Conservation (phyloP, 73 alveolate genomes). For the Effrenium voratum region DNA sequence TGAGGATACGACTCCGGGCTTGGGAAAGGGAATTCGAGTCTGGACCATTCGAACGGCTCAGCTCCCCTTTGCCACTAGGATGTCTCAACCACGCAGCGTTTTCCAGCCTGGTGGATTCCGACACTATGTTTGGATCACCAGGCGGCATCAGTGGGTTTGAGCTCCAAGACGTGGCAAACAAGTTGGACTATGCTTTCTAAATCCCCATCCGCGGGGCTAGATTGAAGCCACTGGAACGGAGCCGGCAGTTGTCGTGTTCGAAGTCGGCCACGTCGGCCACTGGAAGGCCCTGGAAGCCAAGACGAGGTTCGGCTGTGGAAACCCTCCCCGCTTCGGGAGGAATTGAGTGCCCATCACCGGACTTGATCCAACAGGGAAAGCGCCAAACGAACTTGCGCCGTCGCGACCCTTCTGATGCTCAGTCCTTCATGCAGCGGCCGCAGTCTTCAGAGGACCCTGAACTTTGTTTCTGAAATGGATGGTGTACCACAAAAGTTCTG, state of each 20-base stretch:
- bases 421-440: slow-evolving; percentile 10
- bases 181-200: background rate
- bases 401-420: background rate
- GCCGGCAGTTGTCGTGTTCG: background rate
- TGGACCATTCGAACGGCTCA: background rate
- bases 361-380: background rate
- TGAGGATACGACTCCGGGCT: background rate
- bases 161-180: too few relatives aligned
- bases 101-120: background rate
- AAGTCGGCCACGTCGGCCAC: background rate
- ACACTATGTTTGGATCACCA: slow-evolving; percentile 3
- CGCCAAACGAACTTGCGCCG: slow-evolving; percentile 15
- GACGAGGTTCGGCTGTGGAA: background rate
- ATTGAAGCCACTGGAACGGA: slow-evolving; percentile 9
- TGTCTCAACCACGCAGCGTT: background rate
- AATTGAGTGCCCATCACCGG: background rate
- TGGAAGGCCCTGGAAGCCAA: slow-evolving; percentile 15
- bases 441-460: background rate
- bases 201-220: slow-evolving; percentile 25
- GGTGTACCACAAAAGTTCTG: too few relatives aligned
- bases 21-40: background rate
- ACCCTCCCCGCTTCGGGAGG: background rate
- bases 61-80: slow-evolving; percentile 13
- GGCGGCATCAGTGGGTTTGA: background rate
- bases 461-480: too few relatives aligned